Evolutionary conservation across 768 basidiomycete species (phyloP), one percentile per base, ranked within the genome.

Genomic region (Tephrocybe sp.): DNA sequence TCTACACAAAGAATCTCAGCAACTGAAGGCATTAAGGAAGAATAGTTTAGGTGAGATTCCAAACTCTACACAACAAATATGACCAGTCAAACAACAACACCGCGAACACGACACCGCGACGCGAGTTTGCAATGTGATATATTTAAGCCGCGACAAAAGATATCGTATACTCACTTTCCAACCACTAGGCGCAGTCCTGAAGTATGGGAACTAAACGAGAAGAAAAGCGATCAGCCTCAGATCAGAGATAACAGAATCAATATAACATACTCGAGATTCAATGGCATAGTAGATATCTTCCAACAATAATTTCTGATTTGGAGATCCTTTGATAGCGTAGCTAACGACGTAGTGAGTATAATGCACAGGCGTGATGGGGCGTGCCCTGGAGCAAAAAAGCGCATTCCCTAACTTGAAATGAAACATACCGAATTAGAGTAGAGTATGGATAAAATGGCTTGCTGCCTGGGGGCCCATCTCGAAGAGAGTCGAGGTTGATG

Each of bases 251-350:
- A 40, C 33, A 30, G 32, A 42, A 47, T 32, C 4, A 20, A 51
- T 47, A 19, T 52, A 46, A 78, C 85, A 65, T 69, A 92, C 89
- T 62, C 89, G 79, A 46, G 88, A 90, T 68, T 92, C 90, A 55
- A 93, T 92, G 13, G 90, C 90, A 69, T 92, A 92, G 67, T 93
- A 93, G 48, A 93, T 92, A 68, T 93, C 90, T 71, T 93, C 90
- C 45, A 93, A 71, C 48, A 93, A 72, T 49, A 93, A 67, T 64
- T 89, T 91, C 68, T 89, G 87, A 64, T 87, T 91, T 35, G 90
- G 90, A 6, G 91, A 89, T 53, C 90, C 91, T 70, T 93, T 93
- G 68, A 93, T 93, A 49, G 90, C 90, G 65, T 92, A 93, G 57
- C 90, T 92, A 60, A 32, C 49, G 59, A 45, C 44, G 53, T 43